Base-by-base conservation (phyloP, 768 basidiomycete species). In the Boletus tomentosulus region DNA sequence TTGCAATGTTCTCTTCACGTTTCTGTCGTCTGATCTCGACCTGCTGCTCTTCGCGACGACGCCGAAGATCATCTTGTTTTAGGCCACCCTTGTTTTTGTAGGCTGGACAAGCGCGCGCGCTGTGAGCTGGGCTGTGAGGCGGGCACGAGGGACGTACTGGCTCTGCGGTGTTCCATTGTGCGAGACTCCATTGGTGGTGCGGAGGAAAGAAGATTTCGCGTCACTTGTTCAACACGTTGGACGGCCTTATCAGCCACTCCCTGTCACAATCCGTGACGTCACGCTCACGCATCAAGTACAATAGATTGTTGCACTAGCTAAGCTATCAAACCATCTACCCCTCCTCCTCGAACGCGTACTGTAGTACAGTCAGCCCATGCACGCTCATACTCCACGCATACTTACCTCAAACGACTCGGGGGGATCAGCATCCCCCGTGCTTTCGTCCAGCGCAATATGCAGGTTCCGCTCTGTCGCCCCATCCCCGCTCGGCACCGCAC, bases 11-110 rank as follows among this genome's bases (percentile, higher is more conserved):
- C 73, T 99, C 97, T 71, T 99, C 97, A 63, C 97, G 82, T 77
- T 98, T 98, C 77, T 96, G 92, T 68, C 93, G 83, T 69, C 97
- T 83, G 79, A 99, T 98, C 80, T 98, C 97, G 53, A 99, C 97
- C 67, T 98, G 95, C 70, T 96, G 92, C 71, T 99, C 95, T 72
- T 98, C 97, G 55, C 97, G 86, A 71, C 96, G 87, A 73, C 94
- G 87, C 63, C 96, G 85, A 63, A 98, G 88, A 71, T 98, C 92
- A 56, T 96, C 92, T 63, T 85, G 86, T 71, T 92, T 94, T 59
- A 94, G 77, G 61, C 82, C 86, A 57, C 89, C 88, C 73, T 93
- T 94, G 73, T 83, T 87, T 80, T 96, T 96, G 78, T 90, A 95
- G 66, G 84, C 91, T 93, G 65, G 37, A 58, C 55, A 66, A 60